These are phyloP conservation scores for Auricularia sp. DNA, from an alignment of 768 basidiomycete species.

Conservation along the genomic window DNA sequence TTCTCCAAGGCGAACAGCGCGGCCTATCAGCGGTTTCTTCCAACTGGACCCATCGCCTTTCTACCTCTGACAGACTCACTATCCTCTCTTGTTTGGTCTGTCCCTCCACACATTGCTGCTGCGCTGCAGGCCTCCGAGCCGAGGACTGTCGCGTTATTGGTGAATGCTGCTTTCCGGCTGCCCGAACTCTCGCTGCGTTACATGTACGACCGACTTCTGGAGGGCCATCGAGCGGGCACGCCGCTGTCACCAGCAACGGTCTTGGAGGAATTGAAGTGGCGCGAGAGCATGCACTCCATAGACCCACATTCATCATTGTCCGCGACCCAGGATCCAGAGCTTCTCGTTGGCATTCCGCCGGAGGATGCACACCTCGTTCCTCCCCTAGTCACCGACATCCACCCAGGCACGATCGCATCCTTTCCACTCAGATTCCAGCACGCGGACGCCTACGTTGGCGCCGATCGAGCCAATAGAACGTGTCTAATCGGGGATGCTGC, in stretches of 20 bases:
- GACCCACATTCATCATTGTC: constrained; percentile 47
- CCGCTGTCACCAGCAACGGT: constrained; percentile 41
- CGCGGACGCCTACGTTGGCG: constrained; percentile 77
- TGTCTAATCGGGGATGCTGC: constrained; percentile 94
- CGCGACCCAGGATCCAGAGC: constrained; percentile 19
- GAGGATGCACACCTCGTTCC: constrained; percentile 55
- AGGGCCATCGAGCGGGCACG: constrained; percentile 34
- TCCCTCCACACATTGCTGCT: constrained; percentile 62
- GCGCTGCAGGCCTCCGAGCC: constrained; percentile 58
- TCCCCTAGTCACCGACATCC: constrained; percentile 61
- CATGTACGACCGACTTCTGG: constrained; percentile 50
- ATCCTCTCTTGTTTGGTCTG: constrained; percentile 94
- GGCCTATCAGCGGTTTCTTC: constrained; percentile 89
- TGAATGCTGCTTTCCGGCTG: constrained; percentile 86
- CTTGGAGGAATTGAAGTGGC: constrained; percentile 54
- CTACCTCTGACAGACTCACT: constrained; percentile 69
- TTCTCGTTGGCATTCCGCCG: constrained; percentile 44
- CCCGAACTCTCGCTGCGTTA: constrained; percentile 65
- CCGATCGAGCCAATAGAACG: constrained; percentile 53
- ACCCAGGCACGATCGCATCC: constrained; percentile 65
- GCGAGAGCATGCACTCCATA: constrained; percentile 63
- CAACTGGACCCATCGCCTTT: constrained; percentile 93
- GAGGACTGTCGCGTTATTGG: constrained; percentile 54
- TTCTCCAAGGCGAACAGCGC: constrained; percentile 61
- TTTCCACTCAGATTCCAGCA: constrained; percentile 87